Base-by-base conservation (phyloP, 805 yeast genomes). In the Metschnikowia kofuensis region DNA sequence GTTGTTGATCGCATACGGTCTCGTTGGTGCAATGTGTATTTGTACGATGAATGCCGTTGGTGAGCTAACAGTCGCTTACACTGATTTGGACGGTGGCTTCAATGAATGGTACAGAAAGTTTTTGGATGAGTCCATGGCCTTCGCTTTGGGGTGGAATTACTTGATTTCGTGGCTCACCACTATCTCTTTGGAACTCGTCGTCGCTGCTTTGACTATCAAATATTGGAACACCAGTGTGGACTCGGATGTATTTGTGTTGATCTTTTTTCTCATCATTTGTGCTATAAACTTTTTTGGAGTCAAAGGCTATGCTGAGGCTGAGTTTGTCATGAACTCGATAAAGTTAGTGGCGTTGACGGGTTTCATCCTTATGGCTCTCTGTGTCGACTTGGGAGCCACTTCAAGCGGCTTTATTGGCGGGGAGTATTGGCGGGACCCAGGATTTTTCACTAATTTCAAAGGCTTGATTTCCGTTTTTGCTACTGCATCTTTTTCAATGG, bases 11-110 rank as follows among this genome's bases (percentile, higher is more conserved):
- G 64, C 62, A 13, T 61, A 61, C 45, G 53, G 55, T 35, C 52
- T 61, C 21, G 58, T 57, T 26, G 64, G 65, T 13, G 44, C 52
- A 44, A 61, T 61, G 65, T 60, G 64, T 49, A 55, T 62, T 29
- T 56, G 57, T 27, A 70, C 75, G 36, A 63, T 71, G 51, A 71
- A 64, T 53, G 65, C 74, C n/a, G 73, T 73, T 28, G 76, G 76
- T n/a, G 76, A 72, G 64, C 63, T 84, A 69, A 84, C 87, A 1
- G 83, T 82, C 44, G 75, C 79, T 10, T 84, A 80, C 56, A 68
- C 79, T 35, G 72, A 74, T 35, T 66, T 84, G 43, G 70, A 81
- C 29, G 66, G 66, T 14, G 67, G 67, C 7, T 63, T 62, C 55
- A 63, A 63, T 43, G 57, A 59, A 27, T 63, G 59, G 53, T 61